These are phyloP conservation scores for Yamadazyma triangularis DNA, from an alignment of 1,139 yeast species.

Conservation along the genomic window DNA sequence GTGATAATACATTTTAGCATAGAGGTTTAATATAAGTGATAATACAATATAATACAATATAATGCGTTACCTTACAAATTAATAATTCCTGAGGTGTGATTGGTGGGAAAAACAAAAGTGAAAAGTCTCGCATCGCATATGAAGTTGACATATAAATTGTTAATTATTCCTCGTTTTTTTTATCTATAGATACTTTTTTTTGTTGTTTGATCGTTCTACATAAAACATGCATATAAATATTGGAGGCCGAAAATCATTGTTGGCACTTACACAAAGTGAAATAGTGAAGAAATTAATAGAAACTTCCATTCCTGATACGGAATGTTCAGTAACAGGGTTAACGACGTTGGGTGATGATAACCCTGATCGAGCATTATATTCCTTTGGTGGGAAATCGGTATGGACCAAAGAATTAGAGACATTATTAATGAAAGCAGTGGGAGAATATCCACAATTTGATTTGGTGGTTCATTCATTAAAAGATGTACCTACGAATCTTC, in stretches of 20 bases:
- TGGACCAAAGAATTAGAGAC: constrained; percentile 97
- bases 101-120: constrained; percentile 1
- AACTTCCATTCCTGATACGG: constrained; percentile 52
- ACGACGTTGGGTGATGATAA: constrained; percentile 89
- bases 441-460: constrained; percentile 68
- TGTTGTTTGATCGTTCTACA: no score
- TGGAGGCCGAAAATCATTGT: constrained; percentile 84
- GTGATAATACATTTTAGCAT: constrained; percentile 9
- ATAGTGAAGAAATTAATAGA: constrained; percentile 62
- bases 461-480: constrained; percentile 90
- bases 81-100: constrained; percentile 1
- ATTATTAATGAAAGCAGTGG: constrained; percentile 58
- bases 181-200: no score
- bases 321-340: constrained; percentile 69
- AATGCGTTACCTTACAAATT: no score
- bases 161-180: neutral
- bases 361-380: constrained; percentile 78
- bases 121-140: neutral
- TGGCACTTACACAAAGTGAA: constrained; percentile 86
- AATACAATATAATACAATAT: no score
- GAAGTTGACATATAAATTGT: neutral
- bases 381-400: constrained; percentile 92
- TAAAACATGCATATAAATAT: constrained; percentile 40
- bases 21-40: no score
- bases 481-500: constrained; percentile 91